Conservation (phyloP, 1,139 yeast species). For the Magnusiomyces tetraspermus region DNA sequence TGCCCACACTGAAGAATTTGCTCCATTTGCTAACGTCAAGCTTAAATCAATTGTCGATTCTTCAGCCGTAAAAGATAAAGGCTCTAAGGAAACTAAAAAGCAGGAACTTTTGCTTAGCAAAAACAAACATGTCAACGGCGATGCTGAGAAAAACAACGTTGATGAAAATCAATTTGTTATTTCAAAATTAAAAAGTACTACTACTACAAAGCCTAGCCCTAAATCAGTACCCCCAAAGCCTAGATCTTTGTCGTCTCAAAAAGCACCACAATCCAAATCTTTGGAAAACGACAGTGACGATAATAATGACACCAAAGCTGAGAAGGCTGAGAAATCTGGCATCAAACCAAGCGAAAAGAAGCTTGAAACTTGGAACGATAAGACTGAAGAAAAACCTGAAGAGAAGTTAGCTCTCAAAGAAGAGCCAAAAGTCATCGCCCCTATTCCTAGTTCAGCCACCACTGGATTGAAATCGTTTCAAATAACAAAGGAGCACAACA, state of each 20-base stretch:
- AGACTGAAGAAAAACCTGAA: not conserved
- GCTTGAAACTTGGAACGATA: not conserved
- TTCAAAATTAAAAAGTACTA: too few relatives aligned
- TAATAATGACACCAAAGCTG: constrained; percentile 17
- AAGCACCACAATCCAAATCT: too few relatives aligned
- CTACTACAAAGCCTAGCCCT: too few relatives aligned
- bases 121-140: too few relatives aligned
- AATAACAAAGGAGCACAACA: constrained; percentile 10
- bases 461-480: constrained; percentile 10
- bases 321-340: not conserved
- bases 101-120: too few relatives aligned
- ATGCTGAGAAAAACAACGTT: too few relatives aligned
- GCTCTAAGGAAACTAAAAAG: too few relatives aligned
- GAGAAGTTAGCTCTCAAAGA: not conserved
- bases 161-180: too few relatives aligned
- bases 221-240: too few relatives aligned
- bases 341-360: too few relatives aligned
- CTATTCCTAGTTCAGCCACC: not conserved
- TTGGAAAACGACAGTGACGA: constrained; percentile 14
- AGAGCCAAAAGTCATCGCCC: not conserved
- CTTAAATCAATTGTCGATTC: not conserved
- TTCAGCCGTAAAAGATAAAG: too few relatives aligned
- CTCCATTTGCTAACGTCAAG: not conserved
- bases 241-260: too few relatives aligned
- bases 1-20: not conserved